These are phyloP conservation scores for Oenanthe sinensis DNA, from an alignment of 129 eudicot species.

Conservation along the genomic window DNA sequence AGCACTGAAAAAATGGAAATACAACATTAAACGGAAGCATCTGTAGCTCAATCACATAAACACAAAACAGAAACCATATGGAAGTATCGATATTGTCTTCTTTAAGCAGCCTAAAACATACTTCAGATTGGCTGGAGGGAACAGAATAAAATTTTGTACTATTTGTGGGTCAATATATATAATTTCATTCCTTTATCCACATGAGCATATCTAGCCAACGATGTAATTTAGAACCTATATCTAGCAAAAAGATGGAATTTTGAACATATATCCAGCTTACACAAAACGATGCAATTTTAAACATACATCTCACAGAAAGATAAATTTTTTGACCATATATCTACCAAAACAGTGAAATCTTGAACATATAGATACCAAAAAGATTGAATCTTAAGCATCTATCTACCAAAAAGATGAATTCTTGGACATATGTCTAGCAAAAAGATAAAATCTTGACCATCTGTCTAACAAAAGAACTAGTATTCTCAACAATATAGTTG, in stretches of 20 bases:
- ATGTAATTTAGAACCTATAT: background rate
- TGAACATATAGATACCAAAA: no score
- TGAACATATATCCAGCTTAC: background rate
- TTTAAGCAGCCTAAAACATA: background rate
- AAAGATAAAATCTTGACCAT: no score
- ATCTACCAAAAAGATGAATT: background rate
- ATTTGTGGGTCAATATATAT: background rate
- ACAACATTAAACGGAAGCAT: background rate
- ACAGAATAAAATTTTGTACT: background rate
- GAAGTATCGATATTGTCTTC: background rate
- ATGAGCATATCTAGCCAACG: no score
- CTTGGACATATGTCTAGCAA: background rate
- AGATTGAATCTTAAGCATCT: background rate
- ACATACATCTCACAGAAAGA: background rate
- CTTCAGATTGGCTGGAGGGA: background rate
- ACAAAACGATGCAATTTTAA: background rate
- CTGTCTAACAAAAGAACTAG: background rate
- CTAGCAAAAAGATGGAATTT: background rate
- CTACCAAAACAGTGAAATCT: background rate
- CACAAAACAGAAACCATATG: background rate
- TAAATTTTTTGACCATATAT: background rate
- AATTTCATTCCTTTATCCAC: background rate
- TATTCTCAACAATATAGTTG: background rate
- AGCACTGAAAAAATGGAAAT: background rate
- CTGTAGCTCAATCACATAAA: background rate